A percentile compares a stretch with the other conserved stretches of the same genome.
Conservation (phyloP, 1,284 basidiomycete species). For the Rhodofomes roseus region DNA sequence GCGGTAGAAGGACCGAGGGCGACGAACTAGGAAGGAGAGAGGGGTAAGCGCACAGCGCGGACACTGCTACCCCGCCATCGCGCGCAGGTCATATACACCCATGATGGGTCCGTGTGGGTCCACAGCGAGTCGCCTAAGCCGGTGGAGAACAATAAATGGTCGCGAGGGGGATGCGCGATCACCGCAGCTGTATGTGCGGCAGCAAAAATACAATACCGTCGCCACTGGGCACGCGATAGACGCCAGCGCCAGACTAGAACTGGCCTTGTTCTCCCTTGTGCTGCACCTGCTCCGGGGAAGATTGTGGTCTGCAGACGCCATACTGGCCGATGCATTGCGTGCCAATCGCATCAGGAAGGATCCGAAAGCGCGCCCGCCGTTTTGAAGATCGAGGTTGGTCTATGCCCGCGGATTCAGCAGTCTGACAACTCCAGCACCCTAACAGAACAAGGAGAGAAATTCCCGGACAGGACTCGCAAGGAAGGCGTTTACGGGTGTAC, state of each 20-base stretch:
- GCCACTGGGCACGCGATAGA: neutral
- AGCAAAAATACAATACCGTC: constrained; percentile 4
- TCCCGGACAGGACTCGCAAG: too few species aligned
- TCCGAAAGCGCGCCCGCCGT: too few species aligned
- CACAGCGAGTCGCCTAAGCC: neutral
- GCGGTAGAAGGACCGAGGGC: constrained; percentile 11
- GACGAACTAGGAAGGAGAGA: constrained; percentile 11
- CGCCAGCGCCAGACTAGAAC: neutral
- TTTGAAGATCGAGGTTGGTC: too few species aligned
- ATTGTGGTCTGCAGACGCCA: neutral
- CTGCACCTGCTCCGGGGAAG: neutral
- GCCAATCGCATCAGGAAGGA: neutral
- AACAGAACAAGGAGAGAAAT: too few species aligned
- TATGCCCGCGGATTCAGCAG: too few species aligned
- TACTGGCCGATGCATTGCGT: neutral
- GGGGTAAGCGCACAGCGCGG: constrained; percentile 11
- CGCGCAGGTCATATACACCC: constrained; percentile 9
- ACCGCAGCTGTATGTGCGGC: neutral
- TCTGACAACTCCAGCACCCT: too few species aligned
- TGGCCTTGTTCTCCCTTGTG: neutral
- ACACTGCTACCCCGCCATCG: neutral
- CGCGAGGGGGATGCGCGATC: constrained; percentile 4
- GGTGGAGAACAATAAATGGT: constrained; percentile 9
- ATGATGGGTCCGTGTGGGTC: constrained; percentile 14
- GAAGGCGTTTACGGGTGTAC: neutral